Base-by-base conservation (phyloP, 305 asterid genomes). In the Fraxinus velutina region DNA sequence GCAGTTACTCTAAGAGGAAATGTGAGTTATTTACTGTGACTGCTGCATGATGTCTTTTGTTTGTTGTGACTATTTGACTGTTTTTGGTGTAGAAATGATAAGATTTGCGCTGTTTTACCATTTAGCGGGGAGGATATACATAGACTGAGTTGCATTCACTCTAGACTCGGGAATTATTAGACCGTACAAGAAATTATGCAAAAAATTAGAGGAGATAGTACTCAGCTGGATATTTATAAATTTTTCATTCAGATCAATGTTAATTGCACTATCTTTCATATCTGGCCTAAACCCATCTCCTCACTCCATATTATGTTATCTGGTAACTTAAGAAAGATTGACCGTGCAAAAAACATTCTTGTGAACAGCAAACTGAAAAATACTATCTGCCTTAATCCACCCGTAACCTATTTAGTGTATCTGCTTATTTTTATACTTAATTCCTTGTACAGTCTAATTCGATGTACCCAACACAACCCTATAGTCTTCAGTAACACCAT, bases 1-100 rank as follows among this genome's bases (percentile, higher is more conserved):
- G 97, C 99, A 37, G 97, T 93, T 81, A 96, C 98, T 77, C 94
- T 96, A 34, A 86, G 99, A 82, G 97, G 97, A 87, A 89, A 64
- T 60, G 97, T 92, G 78, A 87, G 93, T 62, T 52, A n/a, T 47
- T 66, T 62, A 21, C 12, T 15, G 73, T 34, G 13, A 29, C 60
- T 21, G 32, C 30, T 78, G 83, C 77, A 44, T 60, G 5, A 22
- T 73, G 22, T 66, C 21, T 66, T 44, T 37, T 15, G 12, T 24
- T 74, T 37, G 3, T 60, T 9, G 79, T 74, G 57, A 44, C 64
- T 34, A 3, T 78, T 29, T 74, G 47, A 36, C 32, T 9, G 47
- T 32, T 76, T 86, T 22, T 3, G 70, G 64, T 12, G 24, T 50
- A 6, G 5, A 68, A 42, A 39, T 78, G 52, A 2, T 72, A 24